Evolutionary conservation across 2,329 filamentous ascomycete genomes (phyloP), one percentile per base, ranked within the genome.

Genomic region (Sarocladiaceae sp.): DNA sequence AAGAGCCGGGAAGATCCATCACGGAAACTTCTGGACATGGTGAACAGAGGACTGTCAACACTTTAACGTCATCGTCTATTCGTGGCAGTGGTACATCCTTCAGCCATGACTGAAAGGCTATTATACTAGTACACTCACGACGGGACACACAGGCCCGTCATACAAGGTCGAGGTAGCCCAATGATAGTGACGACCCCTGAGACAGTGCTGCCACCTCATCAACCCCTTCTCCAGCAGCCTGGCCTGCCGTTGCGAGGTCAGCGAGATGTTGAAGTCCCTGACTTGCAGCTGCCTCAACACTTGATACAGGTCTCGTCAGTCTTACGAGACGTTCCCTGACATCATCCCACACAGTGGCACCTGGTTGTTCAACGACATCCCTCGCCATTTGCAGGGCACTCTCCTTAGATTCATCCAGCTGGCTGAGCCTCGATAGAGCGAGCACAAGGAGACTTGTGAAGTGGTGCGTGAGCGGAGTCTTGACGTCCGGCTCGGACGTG

Each of bases 391-490:
- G 65, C 12, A 67, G 67, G 1, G 80, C 80, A 50, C 82, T 78
- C 4, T 78, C 74, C 34, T 70, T 72, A 3, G 74, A 78, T 16
- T 31, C 68, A 7, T 78, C 72, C 7, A 74, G 62, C 52, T 74
- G 76, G 24, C 65, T 64, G 26, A 87, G 67, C 50, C 82, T 77
- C 39, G 78, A 62, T 3, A 88, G 65, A n/a, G 76, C 74, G 54
- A 85, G 66, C 10, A 75, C 68, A 2, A 74, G 70, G 9, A 87
- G 67, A 11, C 72, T 73, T 44, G 74, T 73, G 51, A 83, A 83
- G 55, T 88, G 81, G 55, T 86, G 80, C 45, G 79, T 80, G 34
- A 88, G 64, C 0, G 83, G 83, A 44, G 73, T 82, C 35, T 77
- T 65, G 6, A 81, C 62, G 37, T 74, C 72, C 3, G 71, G 60